Conservation (phyloP, 2,329 filamentous ascomycete species). For the Aspergillus intermedius region DNA sequence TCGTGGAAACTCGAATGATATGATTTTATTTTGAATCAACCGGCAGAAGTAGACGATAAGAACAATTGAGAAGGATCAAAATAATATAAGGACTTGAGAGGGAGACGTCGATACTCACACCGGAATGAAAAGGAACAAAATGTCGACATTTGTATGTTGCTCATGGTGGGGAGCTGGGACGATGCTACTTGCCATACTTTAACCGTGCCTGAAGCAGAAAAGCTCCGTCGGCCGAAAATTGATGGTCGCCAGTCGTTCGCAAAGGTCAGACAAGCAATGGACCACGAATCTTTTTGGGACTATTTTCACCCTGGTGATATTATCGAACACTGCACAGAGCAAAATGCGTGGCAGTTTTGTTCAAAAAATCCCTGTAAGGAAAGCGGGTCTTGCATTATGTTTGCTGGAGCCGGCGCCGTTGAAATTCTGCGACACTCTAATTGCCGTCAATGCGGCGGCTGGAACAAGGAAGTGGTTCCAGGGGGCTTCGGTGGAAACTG, state of each 20-base stretch:
- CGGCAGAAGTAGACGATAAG: not conserved
- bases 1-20: not conserved
- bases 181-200: not conserved
- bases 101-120: not conserved
- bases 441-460: conserved; percentile 7
- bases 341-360: conserved; percentile 6
- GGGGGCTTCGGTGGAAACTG: conserved; percentile 15
- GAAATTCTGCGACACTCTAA: conserved; percentile 4
- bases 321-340: conserved; percentile 4
- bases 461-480: conserved; percentile 11
- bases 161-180: not conserved
- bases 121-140: conserved; percentile 1
- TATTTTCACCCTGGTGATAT: conserved; percentile 3
- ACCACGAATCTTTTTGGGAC: not conserved
- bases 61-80: not conserved
- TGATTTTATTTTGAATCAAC: not conserved
- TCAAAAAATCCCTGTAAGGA: conserved; percentile 1
- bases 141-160: not conserved
- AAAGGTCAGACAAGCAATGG: not conserved
- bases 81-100: not conserved
- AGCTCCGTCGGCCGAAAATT: not conserved
- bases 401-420: not conserved
- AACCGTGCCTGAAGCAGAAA: not conserved
- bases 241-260: not conserved
- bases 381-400: conserved; percentile 7